Percentiles rank a stretch among this genome's conserved stretches.
phyloP scores from a whole-genome alignment of 495 filamentous ascomycete genomes.

The Daldinia childiae region DNA sequence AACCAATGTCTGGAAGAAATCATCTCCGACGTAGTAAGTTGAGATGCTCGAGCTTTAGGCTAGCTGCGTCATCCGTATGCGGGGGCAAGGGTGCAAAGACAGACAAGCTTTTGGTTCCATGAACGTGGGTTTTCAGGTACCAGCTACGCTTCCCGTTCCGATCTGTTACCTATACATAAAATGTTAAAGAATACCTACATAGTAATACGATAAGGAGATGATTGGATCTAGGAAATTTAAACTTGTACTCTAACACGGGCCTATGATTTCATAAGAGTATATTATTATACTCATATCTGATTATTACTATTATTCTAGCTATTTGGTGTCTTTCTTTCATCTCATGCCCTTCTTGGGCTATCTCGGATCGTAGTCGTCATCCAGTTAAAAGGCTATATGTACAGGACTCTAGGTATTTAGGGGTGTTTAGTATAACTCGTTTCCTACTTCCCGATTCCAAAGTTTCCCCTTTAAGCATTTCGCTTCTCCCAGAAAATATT shows the following conservation, averaged over 20 bases:
- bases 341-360: conserved; percentile 18
- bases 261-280: not conserved
- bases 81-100: not conserved
- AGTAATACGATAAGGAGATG: no score
- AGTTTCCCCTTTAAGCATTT: conserved; percentile 27
- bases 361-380: conserved; percentile 29
- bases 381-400: conserved; percentile 32
- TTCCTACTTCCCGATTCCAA: not conserved
- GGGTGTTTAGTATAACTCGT: conserved; percentile 5
- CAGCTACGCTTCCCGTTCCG: conserved; percentile 10
- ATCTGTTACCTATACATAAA: not conserved
- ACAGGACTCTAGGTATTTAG: conserved; percentile 35
- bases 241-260: not conserved
- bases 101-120: conserved; percentile 14
- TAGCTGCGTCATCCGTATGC: conserved; percentile 27
- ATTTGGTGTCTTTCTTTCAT: conserved; percentile 24
- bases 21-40: not conserved
- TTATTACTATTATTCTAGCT: conserved; percentile 41
- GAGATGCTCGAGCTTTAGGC: conserved; percentile 6
- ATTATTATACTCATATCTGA: not conserved
- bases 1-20: not conserved
- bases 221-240: not conserved
- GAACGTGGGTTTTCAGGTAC: conserved; percentile 16
- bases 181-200: not conserved
- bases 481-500: conserved; percentile 73